Evolutionary conservation across 2,329 filamentous ascomycete genomes (phyloP), one percentile per base, ranked within the genome.

Genomic region (Rhynchosporium secalis): DNA sequence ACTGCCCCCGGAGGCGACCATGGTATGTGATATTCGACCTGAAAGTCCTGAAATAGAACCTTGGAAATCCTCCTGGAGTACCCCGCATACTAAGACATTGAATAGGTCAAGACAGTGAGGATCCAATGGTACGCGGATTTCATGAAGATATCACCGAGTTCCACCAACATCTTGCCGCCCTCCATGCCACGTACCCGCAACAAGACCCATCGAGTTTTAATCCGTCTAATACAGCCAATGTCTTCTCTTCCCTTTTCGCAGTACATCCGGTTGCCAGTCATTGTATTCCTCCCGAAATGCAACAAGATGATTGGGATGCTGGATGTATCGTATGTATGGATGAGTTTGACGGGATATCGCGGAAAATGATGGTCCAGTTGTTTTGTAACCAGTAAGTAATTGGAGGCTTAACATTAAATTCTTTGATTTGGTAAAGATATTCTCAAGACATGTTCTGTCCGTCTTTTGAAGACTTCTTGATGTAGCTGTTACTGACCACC

Each of bases 171-270:
- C 45, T 47, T 20, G 45, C 15, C 7, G 10, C 6, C 4, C 45
- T 47, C 7, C 5, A 47, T 29, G n/a, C 26, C 2, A 13, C 5
- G 7, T 10, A 56, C 10, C 52, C 52, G 20, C 52, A 56, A 26
- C 36, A 29, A 43, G 12, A 26, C 38, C 33, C 36, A 40, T 7
- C 38, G 33, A 56, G 29, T 29, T 56, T 56, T 38, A 56, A 56
- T 29, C 52, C 52, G 1, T 56, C 52, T 12, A 56, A 56, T 26
- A n/a, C 7, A 9, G 52, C 52, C 15, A 56, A 56, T 43, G 26
- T 56, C 15, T 38, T 43, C 36, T 29, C 36, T 4, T 43, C 8
- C 3, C 36, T 56, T n/a, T 56, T 56, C 28, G 5, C 52, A 40
- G 29, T 56, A 8, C 52, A 56, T 13, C 52, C 52, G 2, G 9